A percentile compares a stretch with the other conserved stretches of the same genome.
Evolutionary conservation across 768 basidiomycete genomes (phyloP).

Genomic region (Dendrothele bispora): DNA sequence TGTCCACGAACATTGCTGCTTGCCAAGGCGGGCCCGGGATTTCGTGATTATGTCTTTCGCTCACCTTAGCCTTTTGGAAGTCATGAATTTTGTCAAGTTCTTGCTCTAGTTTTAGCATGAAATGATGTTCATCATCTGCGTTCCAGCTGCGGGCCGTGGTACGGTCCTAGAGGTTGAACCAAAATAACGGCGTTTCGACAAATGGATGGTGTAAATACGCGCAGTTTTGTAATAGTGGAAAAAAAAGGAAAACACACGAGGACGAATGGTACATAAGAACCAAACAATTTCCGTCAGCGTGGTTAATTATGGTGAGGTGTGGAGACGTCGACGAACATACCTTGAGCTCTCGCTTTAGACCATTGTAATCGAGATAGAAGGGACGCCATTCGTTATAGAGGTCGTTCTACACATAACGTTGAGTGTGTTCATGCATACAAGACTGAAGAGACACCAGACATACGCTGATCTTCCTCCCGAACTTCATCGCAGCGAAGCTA

Average conservation of each 20-base stretch:
- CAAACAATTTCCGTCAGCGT: too few species aligned
- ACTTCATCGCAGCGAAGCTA: too few species aligned
- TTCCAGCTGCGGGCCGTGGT: constrained; percentile 67
- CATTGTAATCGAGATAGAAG: constrained; percentile 88
- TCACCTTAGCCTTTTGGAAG: constrained; percentile 92
- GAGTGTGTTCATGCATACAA: constrained; percentile 7
- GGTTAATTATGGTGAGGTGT: too few species aligned
- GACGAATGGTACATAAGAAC: too few species aligned
- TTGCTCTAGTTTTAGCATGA: constrained; percentile 72
- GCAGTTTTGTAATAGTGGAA: too few species aligned
- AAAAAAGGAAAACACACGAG: too few species aligned
- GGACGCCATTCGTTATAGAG: constrained; percentile 90
- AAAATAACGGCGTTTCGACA: too few species aligned
- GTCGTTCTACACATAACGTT: constrained; percentile 52
- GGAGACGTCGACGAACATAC: too few species aligned
- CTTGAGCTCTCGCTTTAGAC: constrained; percentile 89
- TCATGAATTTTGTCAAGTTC: constrained; percentile 94
- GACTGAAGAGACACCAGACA: constrained; percentile 17
- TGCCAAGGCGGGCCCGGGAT: too few species aligned
- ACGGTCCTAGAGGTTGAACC: constrained; percentile 37
- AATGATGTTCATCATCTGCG: constrained; percentile 77
- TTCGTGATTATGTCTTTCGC: too few species aligned
- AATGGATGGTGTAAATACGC: too few species aligned
- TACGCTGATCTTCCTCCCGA: constrained; percentile 76
- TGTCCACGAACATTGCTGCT: too few species aligned